Evolutionary conservation across 306 rosid species (phyloP).

Genomic region (Coriaria nepalensis): DNA sequence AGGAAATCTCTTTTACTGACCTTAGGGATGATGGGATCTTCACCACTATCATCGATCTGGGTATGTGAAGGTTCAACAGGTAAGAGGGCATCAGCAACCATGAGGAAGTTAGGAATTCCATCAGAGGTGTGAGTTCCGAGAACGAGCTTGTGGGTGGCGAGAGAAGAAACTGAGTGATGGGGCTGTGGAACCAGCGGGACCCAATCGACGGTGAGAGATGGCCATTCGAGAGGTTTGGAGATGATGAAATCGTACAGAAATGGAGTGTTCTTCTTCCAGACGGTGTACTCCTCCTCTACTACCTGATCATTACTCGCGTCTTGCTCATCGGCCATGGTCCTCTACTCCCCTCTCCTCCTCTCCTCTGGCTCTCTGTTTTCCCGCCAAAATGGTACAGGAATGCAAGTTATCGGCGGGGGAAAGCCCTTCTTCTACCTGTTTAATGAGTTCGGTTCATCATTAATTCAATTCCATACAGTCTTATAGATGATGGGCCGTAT

Average conservation of each 20-base stretch:
- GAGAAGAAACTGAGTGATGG: slow-evolving; percentile 32
- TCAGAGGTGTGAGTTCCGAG: slow-evolving; percentile 77
- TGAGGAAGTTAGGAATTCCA: slow-evolving; percentile 51
- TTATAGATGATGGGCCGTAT: too few species aligned
- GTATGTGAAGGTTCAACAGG: slow-evolving; percentile 29
- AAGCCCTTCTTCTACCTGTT: too few species aligned
- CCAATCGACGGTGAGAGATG: slow-evolving; percentile 87
- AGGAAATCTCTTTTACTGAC: slow-evolving; percentile 17
- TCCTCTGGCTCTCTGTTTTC: not conserved
- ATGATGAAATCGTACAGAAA: slow-evolving; percentile 59
- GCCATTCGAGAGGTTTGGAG: slow-evolving; percentile 83
- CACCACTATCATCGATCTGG: slow-evolving; percentile 12
- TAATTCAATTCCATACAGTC: too few species aligned
- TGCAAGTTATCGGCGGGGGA: too few species aligned
- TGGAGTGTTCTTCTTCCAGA: slow-evolving; percentile 84
- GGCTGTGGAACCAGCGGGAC: slow-evolving; percentile 30
- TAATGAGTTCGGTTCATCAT: too few species aligned
- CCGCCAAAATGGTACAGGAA: not conserved
- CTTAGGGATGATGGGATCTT: slow-evolving; percentile 39
- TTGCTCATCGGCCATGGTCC: not conserved
- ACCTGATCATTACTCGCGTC: not conserved
- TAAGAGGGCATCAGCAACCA: slow-evolving; percentile 56
- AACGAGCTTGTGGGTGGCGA: slow-evolving; percentile 50
- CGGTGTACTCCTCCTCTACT: slow-evolving; percentile 44
- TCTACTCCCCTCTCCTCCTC: too few species aligned